Percentiles rank a stretch among this genome's conserved stretches.
These are phyloP conservation scores for Petasospora fabianii DNA, from an alignment of 1,139 yeast genomes.

Conservation along the genomic window DNA sequence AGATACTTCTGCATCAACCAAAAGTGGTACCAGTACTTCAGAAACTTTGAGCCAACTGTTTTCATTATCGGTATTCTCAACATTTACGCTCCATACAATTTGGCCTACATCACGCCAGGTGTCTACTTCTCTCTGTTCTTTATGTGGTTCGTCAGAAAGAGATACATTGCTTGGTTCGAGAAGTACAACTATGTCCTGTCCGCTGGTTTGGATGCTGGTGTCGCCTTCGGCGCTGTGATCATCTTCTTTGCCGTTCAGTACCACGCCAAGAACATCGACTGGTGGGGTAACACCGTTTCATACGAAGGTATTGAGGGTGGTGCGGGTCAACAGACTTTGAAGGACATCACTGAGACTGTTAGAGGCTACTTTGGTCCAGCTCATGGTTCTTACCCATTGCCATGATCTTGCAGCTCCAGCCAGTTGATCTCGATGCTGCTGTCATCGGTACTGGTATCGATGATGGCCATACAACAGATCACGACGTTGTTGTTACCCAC, in stretches of 20 bases:
- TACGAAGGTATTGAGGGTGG: conserved; percentile 46
- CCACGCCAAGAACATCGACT: conserved; percentile 36
- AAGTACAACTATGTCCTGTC: conserved; percentile 56
- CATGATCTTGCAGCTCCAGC: too few relatives aligned
- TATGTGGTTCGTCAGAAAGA: conserved; percentile 45
- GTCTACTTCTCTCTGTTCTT: conserved; percentile 59
- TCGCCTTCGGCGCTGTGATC: conserved; percentile 8
- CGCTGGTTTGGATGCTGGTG: conserved; percentile 3
- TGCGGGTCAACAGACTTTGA: conserved; percentile 23
- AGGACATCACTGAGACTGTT: conserved; percentile 30
- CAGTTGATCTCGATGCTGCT: too few relatives aligned
- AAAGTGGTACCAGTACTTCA: conserved; percentile 1
- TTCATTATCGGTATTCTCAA: conserved; percentile 44
- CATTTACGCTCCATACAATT: conserved; percentile 46
- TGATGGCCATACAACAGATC: too few relatives aligned
- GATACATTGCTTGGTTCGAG: conserved; percentile 56
- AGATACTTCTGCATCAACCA: conserved; percentile 26
- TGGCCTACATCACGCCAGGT: conserved; percentile 53
- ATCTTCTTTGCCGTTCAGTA: conserved; percentile 36
- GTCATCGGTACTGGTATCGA: too few relatives aligned
- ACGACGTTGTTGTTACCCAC: too few relatives aligned
- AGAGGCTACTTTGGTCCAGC: conserved; percentile 48
- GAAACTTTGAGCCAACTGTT: conserved; percentile 38
- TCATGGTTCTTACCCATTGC: conserved; percentile 34
- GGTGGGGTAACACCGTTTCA: conserved; percentile 61